phyloP scores from a whole-genome alignment of 345 rosid species.

The Turnera subulata region DNA sequence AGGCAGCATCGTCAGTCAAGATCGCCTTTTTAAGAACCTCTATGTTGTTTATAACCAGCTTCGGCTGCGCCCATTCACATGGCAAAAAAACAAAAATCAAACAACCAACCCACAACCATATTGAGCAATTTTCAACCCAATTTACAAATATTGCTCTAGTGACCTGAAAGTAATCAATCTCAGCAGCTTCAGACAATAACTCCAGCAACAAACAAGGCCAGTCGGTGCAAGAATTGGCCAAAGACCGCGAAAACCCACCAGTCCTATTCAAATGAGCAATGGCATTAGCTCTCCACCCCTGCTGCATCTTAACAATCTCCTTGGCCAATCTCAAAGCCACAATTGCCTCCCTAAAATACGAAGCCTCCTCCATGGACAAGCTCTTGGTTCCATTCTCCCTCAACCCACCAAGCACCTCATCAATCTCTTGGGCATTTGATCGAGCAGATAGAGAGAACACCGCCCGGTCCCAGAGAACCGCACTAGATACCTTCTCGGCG shows the following conservation, averaged over 20 bases:
- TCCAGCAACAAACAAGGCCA: slow-evolving; percentile 96
- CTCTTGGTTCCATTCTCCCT: slow-evolving; percentile 47
- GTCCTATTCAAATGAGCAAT: slow-evolving; percentile 68
- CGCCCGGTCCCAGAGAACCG: slow-evolving; percentile 75
- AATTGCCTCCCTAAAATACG: slow-evolving; percentile 64
- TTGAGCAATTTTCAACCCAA: not conserved
- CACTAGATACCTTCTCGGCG: slow-evolving; percentile 46
- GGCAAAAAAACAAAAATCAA: slow-evolving; percentile 12
- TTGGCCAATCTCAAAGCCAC: slow-evolving; percentile 82
- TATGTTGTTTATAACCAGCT: slow-evolving; percentile 90
- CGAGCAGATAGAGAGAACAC: slow-evolving; percentile 63
- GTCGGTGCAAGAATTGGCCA: slow-evolving; percentile 79
- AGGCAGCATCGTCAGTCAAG: slow-evolving; percentile 47
- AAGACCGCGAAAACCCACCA: slow-evolving; percentile 71
- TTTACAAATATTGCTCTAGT: not conserved
- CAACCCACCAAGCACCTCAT: slow-evolving; percentile 47
- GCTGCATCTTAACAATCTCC: slow-evolving; percentile 64
- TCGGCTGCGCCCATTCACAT: slow-evolving; percentile 66
- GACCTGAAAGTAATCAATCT: slow-evolving; percentile 85
- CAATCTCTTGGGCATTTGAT: slow-evolving; percentile 70
- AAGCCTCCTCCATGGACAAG: slow-evolving; percentile 67
- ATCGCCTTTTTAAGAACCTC: slow-evolving; percentile 75
- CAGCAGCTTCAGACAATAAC: slow-evolving; percentile 87
- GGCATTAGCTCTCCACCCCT: slow-evolving; percentile 77
- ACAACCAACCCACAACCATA: not conserved